Evolutionary conservation across 129 eudicot species (phyloP).

Genomic region (Escallonia herrerae): DNA sequence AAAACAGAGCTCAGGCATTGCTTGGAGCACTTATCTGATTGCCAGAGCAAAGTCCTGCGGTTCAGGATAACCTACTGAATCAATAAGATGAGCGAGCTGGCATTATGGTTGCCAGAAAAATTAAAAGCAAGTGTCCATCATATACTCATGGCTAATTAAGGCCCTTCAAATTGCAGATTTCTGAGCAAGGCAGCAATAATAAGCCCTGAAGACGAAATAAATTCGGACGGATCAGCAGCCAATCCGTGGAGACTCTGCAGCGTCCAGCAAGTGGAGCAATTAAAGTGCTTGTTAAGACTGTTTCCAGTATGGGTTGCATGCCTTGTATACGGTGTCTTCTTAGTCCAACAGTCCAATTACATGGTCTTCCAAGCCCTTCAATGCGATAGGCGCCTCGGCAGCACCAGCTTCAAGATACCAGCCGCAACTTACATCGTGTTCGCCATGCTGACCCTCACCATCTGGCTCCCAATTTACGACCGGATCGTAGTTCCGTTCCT

Average conservation of each 20-base stretch:
- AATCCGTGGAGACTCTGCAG: conserved; percentile 46
- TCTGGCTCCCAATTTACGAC: conserved; percentile 30
- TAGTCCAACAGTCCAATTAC: conserved; percentile 27
- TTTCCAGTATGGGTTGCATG: conserved; percentile 38
- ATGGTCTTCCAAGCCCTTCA: conserved; percentile 45
- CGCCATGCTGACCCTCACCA: conserved; percentile 18
- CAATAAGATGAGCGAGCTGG: too few relatives aligned
- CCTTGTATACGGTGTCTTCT: conserved; percentile 24
- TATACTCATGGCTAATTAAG: too few relatives aligned
- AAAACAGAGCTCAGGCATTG: too few relatives aligned
- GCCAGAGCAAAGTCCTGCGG: too few relatives aligned
- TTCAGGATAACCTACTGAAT: too few relatives aligned
- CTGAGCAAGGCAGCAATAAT: conserved; percentile 32
- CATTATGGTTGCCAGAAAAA: too few relatives aligned
- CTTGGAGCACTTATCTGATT: too few relatives aligned
- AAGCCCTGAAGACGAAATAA: conserved; percentile 21
- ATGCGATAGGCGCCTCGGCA: conserved; percentile 22
- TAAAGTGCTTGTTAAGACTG: conserved; percentile 32
- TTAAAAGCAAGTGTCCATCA: too few relatives aligned
- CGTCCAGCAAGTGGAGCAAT: conserved; percentile 43
- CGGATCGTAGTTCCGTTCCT: conserved; percentile 20
- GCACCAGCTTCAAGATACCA: conserved; percentile 16
- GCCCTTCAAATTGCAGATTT: neutral
- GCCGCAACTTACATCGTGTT: conserved; percentile 23
- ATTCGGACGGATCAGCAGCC: conserved; percentile 35